Percentiles rank a stretch among this genome's conserved stretches.
Evolutionary conservation across 2,329 filamentous ascomycete genomes (phyloP).

Genomic region (Onygenales sp.): DNA sequence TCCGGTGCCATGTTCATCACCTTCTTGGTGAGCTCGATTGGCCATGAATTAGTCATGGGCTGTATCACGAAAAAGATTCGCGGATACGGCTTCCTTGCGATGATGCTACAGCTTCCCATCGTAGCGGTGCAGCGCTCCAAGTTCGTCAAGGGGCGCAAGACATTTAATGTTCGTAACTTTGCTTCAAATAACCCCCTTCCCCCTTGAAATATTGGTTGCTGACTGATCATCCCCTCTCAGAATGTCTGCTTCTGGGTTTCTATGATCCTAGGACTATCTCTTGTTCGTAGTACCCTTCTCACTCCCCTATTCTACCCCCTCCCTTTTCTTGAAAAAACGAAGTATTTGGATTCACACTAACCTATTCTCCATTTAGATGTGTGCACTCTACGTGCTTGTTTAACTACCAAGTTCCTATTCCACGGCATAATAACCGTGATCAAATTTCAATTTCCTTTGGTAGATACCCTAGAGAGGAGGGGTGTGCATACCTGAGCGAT

Average conservation of each 20-base stretch:
- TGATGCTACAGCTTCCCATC: slow-evolving; percentile 95
- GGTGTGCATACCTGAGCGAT: too few species aligned
- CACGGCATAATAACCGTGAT: neutral
- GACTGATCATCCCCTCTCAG: slow-evolving; percentile 17
- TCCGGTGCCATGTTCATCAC: slow-evolving; percentile 76
- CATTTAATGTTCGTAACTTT: slow-evolving; percentile 53
- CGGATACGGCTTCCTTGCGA: slow-evolving; percentile 85
- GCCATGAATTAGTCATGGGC: slow-evolving; percentile 93
- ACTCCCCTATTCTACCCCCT: neutral
- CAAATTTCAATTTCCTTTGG: neutral
- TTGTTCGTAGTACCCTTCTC: slow-evolving; percentile 47
- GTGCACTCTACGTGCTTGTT: slow-evolving; percentile 51
- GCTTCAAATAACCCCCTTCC: neutral
- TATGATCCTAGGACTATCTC: slow-evolving; percentile 76
- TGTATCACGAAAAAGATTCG: slow-evolving; percentile 96
- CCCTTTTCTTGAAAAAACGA: neutral
- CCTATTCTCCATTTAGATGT: slow-evolving; percentile 36
- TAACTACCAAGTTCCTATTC: slow-evolving; percentile 17
- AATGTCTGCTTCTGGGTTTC: slow-evolving; percentile 86
- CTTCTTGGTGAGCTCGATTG: slow-evolving; percentile 79
- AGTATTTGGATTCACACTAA: neutral
- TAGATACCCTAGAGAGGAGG: too few species aligned
- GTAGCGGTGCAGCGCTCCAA: slow-evolving; percentile 79
- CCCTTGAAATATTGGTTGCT: neutral
- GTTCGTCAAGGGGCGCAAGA: slow-evolving; percentile 63